Evolutionary conservation across 1,139 yeast species (phyloP), one percentile per base, ranked within the genome.

Genomic region (Diutina pseudorugosa): DNA sequence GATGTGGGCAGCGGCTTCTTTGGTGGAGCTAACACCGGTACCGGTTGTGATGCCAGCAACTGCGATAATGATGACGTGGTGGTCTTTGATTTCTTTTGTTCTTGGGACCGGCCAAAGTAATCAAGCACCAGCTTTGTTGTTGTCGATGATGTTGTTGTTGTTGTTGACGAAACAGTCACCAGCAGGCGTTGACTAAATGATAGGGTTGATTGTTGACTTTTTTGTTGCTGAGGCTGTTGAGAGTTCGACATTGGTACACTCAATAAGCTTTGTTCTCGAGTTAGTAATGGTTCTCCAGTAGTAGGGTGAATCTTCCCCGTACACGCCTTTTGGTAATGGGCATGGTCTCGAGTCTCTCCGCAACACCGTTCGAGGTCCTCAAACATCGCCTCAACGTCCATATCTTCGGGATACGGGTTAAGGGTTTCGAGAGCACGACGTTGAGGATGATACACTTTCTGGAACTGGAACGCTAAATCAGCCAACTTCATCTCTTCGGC

Each of bases 391-490:
- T 59, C 70, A n/a, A 57, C 52, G 2, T 56, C 60, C 30, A 72
- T 61, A 7, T 64, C 70, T 0, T 65, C 68, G 0, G 85, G 83
- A 40, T 83, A 70, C 6, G 76, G 79, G 59, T 80, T 80, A 58
- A 91, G 71, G 48, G 88, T 79, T 1, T 75, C 72, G 27, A 90
- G 66, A 12, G 14, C n/a, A 41, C 60, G 55, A 50, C 73, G 58
- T 2, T 64, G 52, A 0, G 96, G 95, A 62, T 91, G 80, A 65
- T 80, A 93, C 0, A 94, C 97, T 57, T 95, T 76, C 65, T 90
- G 98, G 65, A 73, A 87, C 61, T 79, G 85, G 65, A 94, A 94
- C 12, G 98, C 94, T 52, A 83, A 70, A 58, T 80, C 77, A 0
- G 98, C 98, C 51, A 75, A 72, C 30, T 69, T 62, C 52, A 81